A percentile compares a stretch with the other conserved stretches of the same genome.
Conservation (phyloP, 768 basidiomycete genomes). For the Kwoniella sp. region DNA sequence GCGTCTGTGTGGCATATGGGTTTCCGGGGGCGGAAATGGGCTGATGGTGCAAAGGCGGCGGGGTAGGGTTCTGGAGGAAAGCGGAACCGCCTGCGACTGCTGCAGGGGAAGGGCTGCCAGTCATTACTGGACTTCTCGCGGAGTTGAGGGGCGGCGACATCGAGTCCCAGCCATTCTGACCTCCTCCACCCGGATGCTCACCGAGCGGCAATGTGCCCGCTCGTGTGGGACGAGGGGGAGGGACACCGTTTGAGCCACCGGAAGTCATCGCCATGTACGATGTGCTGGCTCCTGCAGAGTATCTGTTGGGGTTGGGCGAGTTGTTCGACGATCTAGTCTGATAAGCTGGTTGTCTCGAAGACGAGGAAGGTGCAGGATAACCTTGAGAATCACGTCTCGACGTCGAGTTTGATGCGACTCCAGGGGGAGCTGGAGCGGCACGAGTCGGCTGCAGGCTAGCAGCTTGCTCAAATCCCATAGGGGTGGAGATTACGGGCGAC, state of each 20-base stretch:
- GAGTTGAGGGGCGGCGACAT: slow-evolving; percentile 17
- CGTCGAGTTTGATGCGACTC: slow-evolving; percentile 5
- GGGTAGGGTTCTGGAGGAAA: slow-evolving; percentile 30
- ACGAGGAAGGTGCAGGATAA: slow-evolving; percentile 13
- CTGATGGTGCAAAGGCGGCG: slow-evolving; percentile 42
- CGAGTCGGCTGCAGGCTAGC: slow-evolving; percentile 39
- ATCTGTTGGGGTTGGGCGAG: slow-evolving; percentile 55
- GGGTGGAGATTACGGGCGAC: slow-evolving; percentile 34
- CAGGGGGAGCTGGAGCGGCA: slow-evolving; percentile 48
- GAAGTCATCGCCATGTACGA: slow-evolving; percentile 24
- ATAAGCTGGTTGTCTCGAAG: slow-evolving; percentile 14
- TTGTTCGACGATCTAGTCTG: slow-evolving; percentile 39
- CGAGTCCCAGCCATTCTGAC: slow-evolving; percentile 27
- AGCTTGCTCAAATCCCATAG: slow-evolving; percentile 35
- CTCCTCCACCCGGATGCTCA: slow-evolving; percentile 19
- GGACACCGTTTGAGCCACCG: slow-evolving; percentile 18
- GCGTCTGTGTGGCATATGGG: slow-evolving; percentile 35
- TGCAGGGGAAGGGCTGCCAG: slow-evolving; percentile 12
- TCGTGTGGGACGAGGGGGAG: slow-evolving; percentile 50
- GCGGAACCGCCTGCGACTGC: slow-evolving; percentile 7
- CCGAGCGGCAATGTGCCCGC: slow-evolving; percentile 52
- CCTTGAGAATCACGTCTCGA: slow-evolving; percentile 39
- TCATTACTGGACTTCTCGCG: slow-evolving; percentile 18
- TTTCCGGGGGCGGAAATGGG: slow-evolving; percentile 44
- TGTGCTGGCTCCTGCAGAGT: slow-evolving; percentile 41